Base-by-base conservation (phyloP, 169 alveolate species). In the Sarcocystis neurona region DNA sequence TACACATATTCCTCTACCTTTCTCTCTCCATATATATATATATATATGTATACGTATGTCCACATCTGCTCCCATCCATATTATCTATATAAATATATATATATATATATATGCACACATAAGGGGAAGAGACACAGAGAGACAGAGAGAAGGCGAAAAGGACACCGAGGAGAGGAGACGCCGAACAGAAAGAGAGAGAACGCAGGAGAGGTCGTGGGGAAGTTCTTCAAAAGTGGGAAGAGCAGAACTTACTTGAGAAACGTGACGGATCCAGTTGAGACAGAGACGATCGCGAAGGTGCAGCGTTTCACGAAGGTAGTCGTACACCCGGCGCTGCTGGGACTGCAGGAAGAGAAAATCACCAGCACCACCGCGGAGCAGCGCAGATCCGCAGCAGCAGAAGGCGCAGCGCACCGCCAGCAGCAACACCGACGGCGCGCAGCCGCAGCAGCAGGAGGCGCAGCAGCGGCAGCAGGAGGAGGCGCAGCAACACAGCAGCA, bases 271-370 rank as follows among this genome's bases (percentile, higher is more conserved):
- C 85, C 85, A 77, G 85, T 77, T 77, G 60, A 77, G 41, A 41
- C 85, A 77, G 85, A 30, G 37, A 30, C 85, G 41, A 44, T 77
- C 85, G 4, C 48, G 85, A 2, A 77, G 85, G 2, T 30, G 68
- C 43, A 77, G 68, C 27, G 60, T 43, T 44, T 77, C 70, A 2
- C 85, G 85, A 15, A 77, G 85, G 46, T 77, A 77, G 1, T 47
- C 85, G 68, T 30, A 77, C 43, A 77, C 85, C 1, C n/a, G 32
- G 6, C 46, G 39, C 60, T 77, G 85, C 85, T 77, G 85, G 34
- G 60, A 3, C 85, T 77, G 68, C 1, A 18, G 46, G 5, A 48
- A 8, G 30, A n/a, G n/a, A 63, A 37, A 72, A 20, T 1, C 50
- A 72, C 34, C 5, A 39, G 47, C 43, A 41, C 37, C 18, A 32